Conservation (phyloP, 2,329 filamentous ascomycete genomes). For the Beauveria sp. region DNA sequence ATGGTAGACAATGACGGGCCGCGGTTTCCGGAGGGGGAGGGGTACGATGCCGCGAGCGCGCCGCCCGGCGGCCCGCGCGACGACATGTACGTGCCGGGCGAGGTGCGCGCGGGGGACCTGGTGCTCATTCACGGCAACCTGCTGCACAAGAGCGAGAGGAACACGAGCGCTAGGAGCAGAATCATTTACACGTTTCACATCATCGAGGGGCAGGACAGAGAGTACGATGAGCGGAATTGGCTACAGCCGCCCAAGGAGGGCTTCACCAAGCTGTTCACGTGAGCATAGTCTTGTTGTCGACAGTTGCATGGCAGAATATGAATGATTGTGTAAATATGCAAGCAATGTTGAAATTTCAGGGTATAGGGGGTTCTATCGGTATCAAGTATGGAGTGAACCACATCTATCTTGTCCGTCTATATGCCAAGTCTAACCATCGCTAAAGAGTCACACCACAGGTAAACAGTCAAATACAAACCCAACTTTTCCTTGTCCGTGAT, state of each 20-base stretch:
- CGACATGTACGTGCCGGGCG: conserved; percentile 65
- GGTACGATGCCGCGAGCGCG: conserved; percentile 34
- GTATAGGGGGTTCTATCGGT: conserved; percentile 7
- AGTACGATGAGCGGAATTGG: conserved; percentile 88
- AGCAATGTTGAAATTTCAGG: neutral
- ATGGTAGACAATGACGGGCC: conserved; percentile 64
- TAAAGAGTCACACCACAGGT: neutral
- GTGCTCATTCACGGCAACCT: conserved; percentile 95
- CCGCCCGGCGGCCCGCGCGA: conserved; percentile 31
- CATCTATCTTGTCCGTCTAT: conserved; percentile 15
- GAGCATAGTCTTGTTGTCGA: neutral
- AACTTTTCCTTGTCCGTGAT: conserved; percentile 1
- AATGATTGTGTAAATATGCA: neutral
- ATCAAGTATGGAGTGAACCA: conserved; percentile 5
- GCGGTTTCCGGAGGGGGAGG: conserved; percentile 49
- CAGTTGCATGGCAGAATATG: neutral
- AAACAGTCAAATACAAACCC: neutral
- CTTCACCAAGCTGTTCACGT: conserved; percentile 61
- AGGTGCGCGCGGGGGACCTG: conserved; percentile 84
- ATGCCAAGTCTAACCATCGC: conserved; percentile 12
- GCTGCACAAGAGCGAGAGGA: conserved; percentile 93
- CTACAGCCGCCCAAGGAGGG: conserved; percentile 74
- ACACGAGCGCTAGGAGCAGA: conserved; percentile 73
- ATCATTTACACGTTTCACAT: conserved; percentile 98
- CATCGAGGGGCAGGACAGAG: conserved; percentile 68